Evolutionary conservation across 179 eudicot genomes (phyloP).

Genomic region (Pouteria campechiana): DNA sequence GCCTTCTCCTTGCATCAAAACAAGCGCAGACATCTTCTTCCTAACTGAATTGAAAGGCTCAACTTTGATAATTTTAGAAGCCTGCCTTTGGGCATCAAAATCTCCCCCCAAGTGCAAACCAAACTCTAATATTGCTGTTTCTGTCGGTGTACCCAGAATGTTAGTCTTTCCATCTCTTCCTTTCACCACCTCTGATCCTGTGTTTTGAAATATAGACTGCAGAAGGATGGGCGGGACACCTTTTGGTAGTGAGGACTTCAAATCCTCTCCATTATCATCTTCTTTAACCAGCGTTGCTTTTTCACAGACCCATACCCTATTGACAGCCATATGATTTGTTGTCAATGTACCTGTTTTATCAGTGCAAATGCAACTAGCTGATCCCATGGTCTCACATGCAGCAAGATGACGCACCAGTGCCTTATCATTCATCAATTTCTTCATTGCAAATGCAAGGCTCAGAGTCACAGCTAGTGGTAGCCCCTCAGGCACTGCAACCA

Average conservation of each 20-base stretch:
- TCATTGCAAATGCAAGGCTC: slow-evolving; percentile 87
- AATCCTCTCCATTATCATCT: slow-evolving; percentile 3
- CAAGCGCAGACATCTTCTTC: slow-evolving; percentile 72
- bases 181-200: slow-evolving; percentile 53
- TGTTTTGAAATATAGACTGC: slow-evolving; percentile 52
- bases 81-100: slow-evolving; percentile 12
- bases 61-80: slow-evolving; percentile 30
- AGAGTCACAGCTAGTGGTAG: slow-evolving; percentile 79
- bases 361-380: slow-evolving; percentile 75
- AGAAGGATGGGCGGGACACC: slow-evolving; percentile 15
- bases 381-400: slow-evolving; percentile 92
- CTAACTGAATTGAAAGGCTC: slow-evolving; percentile 68
- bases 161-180: slow-evolving; percentile 36
- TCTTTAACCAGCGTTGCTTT: slow-evolving; percentile 21
- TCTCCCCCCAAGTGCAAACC: slow-evolving; percentile 39
- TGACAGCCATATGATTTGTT: slow-evolving; percentile 81
- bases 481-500: slow-evolving; percentile 91
- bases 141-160: slow-evolving; percentile 72
- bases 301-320: slow-evolving; percentile 47
- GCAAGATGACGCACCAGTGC: slow-evolving; percentile 78
- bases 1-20: slow-evolving; percentile 31
- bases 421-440: slow-evolving; percentile 66
- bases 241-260: slow-evolving; percentile 23
- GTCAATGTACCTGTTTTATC: slow-evolving; percentile 90
- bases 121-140: slow-evolving; percentile 68